Evolutionary conservation across 1,284 basidiomycete species (phyloP), one percentile per base, ranked within the genome.

Genomic region (Ceratobasidium papillatum): DNA sequence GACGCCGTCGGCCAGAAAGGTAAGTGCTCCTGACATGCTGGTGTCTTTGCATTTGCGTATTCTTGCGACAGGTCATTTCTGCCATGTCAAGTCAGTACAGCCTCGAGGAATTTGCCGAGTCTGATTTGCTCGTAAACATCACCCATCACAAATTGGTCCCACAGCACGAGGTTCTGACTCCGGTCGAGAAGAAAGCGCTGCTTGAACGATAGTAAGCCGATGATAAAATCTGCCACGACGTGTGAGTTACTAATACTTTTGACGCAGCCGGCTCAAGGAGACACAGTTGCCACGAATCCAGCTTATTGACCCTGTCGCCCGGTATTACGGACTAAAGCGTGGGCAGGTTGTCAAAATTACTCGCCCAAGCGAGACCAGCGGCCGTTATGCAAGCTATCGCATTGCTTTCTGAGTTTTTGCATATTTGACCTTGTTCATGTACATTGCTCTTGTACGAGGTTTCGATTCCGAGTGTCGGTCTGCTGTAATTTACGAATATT

Each of bases 341-440:
- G 96, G 97, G 27, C 95, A 98, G 82, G 98, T 99, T 47, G 98
- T 99, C 82, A 98, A 98, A 86, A 99, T 99, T 79, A 99, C 94
- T 76, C 87, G 98, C 80, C 94, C 96, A 30, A 96, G 94, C 82
- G 98, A 99, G 86, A 99, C 98, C 19, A 94, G 93, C 78, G 98
- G 97, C 77, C 89, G 98, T 79, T 99, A 96, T 81, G 94, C 94
- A 75, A 95, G 93, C 79, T 97, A 95, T 85, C 91, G 94, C 75
- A 94, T 95, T 81, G 95, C 92, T 83, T 94, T 80, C 74, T 80
- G 65, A 76, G 52, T 27, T 27, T 54, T 22, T 25, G 7, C 4
- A 38, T n/a, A 14, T 43, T 25, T 32, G 38, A 43, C 17, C 22
- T 43, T 12, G n/a, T 3, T 30, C 14, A 27, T 25, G 8, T 12